Base-by-base conservation (phyloP, 2,329 filamentous ascomycete genomes). In the Dothideomycetes sp. region DNA sequence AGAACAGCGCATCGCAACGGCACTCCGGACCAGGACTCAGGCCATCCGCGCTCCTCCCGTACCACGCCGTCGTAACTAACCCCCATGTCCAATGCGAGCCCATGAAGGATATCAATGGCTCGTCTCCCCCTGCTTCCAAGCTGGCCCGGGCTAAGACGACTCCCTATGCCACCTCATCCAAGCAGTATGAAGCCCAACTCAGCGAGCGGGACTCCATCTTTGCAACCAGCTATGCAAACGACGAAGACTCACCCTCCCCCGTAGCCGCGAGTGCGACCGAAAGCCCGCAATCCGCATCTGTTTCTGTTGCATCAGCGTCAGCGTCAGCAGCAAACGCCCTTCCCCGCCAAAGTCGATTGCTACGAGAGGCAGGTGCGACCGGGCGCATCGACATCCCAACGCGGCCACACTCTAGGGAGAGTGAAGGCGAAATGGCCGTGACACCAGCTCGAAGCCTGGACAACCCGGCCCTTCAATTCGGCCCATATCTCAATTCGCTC, bases 141-240 rank as follows among this genome's bases (percentile, higher is more conserved):
- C 41, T 43, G 27, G 32, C 36, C 18, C 31, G 41, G n/a, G 34
- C 41, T 16, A 43, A 39, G 32, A 43, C 41, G 31, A 27, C 12
- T 27, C 22, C 22, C 7, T 27, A 27, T 12, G 12, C 22, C n/a
- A n/a, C n/a, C n/a, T n/a, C n/a, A 12, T 7, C 12, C 22, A 27
- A 12, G 12, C 22, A 27, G 12, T 27, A 27, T 45, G 55, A 52
- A 19, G 72, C 73, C 35, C 73, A 73, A 58, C 61, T 78, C 46
- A 74, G 72, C 18, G 75, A 79, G 56, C 62, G 75, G 50, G 75
- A 79, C 55, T 75, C 69, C 57, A 78, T 79, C 54, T 78, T 77
- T 52, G 73, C 75, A 38, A 77, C 74, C 24, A 73, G 74, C 47
- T 79, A 78, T 27, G 22, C 22, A 7, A 27, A 27, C 22, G 22